Percentiles rank a stretch among this genome's conserved stretches.
phyloP scores from a whole-genome alignment of 2,329 filamentous ascomycete genomes.

The Cordyceps sp. region DNA sequence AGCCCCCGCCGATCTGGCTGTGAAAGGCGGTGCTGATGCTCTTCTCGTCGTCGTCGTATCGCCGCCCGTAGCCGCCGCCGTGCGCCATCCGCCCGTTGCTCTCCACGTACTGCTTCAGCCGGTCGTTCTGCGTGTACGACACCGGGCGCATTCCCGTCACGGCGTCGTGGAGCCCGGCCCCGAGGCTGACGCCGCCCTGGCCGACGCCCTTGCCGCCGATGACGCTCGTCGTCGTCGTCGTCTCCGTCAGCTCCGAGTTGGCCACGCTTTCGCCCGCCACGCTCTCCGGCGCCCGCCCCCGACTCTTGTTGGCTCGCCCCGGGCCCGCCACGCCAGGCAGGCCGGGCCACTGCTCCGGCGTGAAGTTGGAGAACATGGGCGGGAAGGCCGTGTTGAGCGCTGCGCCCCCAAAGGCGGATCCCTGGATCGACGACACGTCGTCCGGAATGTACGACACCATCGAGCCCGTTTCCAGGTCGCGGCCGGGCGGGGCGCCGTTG shows the following conservation, averaged over 20 bases:
- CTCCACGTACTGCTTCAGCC: constrained; percentile 88
- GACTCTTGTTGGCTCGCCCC: constrained; percentile 50
- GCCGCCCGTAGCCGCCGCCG: constrained; percentile 52
- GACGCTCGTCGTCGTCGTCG: constrained; percentile 45
- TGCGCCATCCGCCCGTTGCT: constrained; percentile 55
- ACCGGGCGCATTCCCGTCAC: constrained; percentile 47
- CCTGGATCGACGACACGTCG: constrained; percentile 91
- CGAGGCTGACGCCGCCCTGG: constrained; percentile 77
- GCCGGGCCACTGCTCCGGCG: constrained; percentile 73
- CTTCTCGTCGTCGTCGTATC: constrained; percentile 81
- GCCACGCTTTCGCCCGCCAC: constrained; percentile 85
- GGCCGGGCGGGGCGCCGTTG: constrained; percentile 22
- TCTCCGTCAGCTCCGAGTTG: constrained; percentile 77
- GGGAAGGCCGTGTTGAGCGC: constrained; percentile 64
- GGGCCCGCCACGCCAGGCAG: constrained; percentile 46
- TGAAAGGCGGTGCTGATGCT: constrained; percentile 95
- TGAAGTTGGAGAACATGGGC: constrained; percentile 89
- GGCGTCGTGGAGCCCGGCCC: constrained; percentile 58
- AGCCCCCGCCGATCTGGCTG: constrained; percentile 65
- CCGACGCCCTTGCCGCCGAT: constrained; percentile 59
- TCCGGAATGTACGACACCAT: constrained; percentile 93
- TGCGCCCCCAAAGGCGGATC: constrained; percentile 73
- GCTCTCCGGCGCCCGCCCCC: constrained; percentile 55
- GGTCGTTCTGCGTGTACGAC: constrained; percentile 50
- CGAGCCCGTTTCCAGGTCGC: constrained; percentile 63